Conservation (phyloP, 371 early-diverging fungal genomes). For the Rhizomucor miehei region DNA sequence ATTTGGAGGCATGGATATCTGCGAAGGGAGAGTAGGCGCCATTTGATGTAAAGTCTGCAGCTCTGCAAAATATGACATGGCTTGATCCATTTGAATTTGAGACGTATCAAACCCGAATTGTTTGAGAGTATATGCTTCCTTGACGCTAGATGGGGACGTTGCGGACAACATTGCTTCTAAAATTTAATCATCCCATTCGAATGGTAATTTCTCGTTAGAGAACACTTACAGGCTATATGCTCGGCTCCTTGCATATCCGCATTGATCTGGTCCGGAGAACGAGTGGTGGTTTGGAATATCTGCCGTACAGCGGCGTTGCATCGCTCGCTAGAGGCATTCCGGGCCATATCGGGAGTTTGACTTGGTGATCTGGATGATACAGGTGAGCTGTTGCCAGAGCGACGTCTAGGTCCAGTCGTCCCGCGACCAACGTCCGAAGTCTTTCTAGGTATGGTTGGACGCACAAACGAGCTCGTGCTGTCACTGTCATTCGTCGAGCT, state of each 20-base stretch:
- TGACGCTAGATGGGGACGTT: constrained; percentile 3
- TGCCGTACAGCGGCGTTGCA: too few relatives aligned
- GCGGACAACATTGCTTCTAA: neutral
- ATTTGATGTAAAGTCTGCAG: too few relatives aligned
- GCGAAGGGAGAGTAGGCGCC: neutral
- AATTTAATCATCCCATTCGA: neutral
- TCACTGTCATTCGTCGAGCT: neutral
- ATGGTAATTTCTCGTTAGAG: neutral
- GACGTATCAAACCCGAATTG: constrained; percentile 44
- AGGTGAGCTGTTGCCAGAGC: neutral
- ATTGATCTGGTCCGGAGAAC: too few relatives aligned
- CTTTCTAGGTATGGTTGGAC: constrained; percentile 3
- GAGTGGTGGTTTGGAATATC: too few relatives aligned
- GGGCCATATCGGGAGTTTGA: neutral
- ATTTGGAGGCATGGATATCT: constrained; percentile 1
- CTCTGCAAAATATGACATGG: constrained; percentile 4
- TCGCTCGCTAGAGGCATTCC: too few relatives aligned
- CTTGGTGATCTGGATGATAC: neutral
- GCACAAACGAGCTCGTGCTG: too few relatives aligned
- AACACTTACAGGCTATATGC: too few relatives aligned
- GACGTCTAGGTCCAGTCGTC: too few relatives aligned
- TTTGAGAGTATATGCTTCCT: constrained; percentile 41
- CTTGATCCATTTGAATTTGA: constrained; percentile 11
- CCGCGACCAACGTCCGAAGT: constrained; percentile 18
- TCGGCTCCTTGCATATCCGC: too few relatives aligned